Evolutionary conservation across 2,329 filamentous ascomycete species (phyloP), one percentile per base, ranked within the genome.

Genomic region (Claviceps pazoutovae): DNA sequence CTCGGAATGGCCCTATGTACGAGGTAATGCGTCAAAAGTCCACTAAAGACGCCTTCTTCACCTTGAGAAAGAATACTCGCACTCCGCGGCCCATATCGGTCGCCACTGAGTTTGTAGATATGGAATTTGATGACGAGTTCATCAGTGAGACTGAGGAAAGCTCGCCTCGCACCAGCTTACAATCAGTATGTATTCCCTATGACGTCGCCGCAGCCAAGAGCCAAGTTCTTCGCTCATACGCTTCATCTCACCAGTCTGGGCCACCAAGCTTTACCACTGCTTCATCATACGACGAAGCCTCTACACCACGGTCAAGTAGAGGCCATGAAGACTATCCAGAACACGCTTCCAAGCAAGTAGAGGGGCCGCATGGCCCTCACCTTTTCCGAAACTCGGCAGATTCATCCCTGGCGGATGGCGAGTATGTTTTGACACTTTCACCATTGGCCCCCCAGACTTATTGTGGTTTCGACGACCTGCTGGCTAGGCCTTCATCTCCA

Each of bases 281-380:
- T 39, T 95, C 89, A 6, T 91, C 88, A 1, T 89, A 86, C 61
- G 88, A 94, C 61, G 89, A 95, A 64, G 76, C 83, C 3, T 80
- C 80, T 34, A 95, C 90, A 26, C 90, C 90, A 17, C 78, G 80
- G 56, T 84, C 84, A 46, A 77, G 71, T 59, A 75, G 75, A 57
- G 74, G 78, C 56, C 76, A 79, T 55, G 75, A 74, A 56, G 73
- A 74, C 30, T 87, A 80, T 49, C 76, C 83, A 57, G 76, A 81
- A 45, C 70, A 77, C 54, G 75, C 75, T n/a, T 59, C 68, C 42
- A 84, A 84, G 65, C 75, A 82, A 36, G 82, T 91, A 6, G 78
- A 88, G 63, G 90, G 90, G 0, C 90, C 90, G 2, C 78, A 78
- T 57, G 90, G 90, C 1, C 90, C 90, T 9, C 90, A 95, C 69